Percentiles rank a stretch among this genome's conserved stretches.
Evolutionary conservation across 257 asterid species (phyloP).

Genomic region (Penstemon barbatus): DNA sequence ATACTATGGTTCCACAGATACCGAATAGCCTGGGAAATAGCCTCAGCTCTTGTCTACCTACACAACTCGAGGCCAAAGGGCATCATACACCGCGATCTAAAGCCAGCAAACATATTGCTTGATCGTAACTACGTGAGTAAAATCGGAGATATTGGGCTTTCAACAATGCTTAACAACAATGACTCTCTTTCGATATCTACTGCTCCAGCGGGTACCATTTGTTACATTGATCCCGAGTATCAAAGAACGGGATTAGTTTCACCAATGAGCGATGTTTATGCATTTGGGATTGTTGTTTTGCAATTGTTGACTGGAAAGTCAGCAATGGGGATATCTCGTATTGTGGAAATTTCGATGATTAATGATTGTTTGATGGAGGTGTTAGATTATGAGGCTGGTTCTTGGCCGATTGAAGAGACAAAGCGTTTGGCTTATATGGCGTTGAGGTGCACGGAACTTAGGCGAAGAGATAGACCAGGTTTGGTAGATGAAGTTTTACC

Average conservation of each 20-base stretch:
- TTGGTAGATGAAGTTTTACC: conserved; percentile 60
- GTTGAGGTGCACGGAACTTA: conserved; percentile 68
- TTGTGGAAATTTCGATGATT: conserved; percentile 62
- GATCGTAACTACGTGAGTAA: conserved; percentile 75
- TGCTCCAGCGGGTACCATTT: conserved; percentile 65
- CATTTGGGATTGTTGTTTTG: conserved; percentile 72
- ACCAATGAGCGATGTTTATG: conserved; percentile 73
- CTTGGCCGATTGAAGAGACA: conserved; percentile 76
- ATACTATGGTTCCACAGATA: conserved; percentile 73
- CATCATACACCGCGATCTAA: conserved; percentile 85
- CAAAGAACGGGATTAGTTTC: conserved; percentile 73
- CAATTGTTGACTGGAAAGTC: conserved; percentile 80
- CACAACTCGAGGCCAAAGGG: conserved; percentile 70
- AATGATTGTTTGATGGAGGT: conserved; percentile 38
- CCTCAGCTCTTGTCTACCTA: conserved; percentile 81
- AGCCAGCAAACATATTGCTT: conserved; percentile 88
- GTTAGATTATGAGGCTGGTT: conserved; percentile 60
- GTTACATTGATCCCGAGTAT: conserved; percentile 91
- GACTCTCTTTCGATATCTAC: conserved; percentile 41
- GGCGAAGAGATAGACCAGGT: conserved; percentile 68
- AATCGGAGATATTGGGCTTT: conserved; percentile 87
- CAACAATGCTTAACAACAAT: conserved; percentile 48
- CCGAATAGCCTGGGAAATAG: conserved; percentile 87
- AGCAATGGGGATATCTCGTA: conserved; percentile 59
- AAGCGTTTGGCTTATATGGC: conserved; percentile 55